A percentile compares a stretch with the other conserved stretches of the same genome.
phyloP scores from a whole-genome alignment of 2,329 filamentous ascomycete species.

The Colletotrichum tofieldiae region DNA sequence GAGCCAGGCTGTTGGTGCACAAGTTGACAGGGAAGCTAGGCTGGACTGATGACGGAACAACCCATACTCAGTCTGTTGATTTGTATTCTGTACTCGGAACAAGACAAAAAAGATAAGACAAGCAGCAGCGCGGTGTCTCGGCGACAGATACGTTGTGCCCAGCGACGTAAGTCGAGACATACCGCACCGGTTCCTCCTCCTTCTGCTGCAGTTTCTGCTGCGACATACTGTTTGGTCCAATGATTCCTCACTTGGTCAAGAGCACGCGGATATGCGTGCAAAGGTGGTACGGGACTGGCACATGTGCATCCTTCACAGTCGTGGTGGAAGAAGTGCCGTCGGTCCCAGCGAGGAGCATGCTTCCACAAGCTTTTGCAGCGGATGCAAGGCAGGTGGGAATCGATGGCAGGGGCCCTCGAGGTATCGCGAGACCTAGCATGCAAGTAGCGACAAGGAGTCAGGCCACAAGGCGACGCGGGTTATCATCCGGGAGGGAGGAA shows the following conservation, averaged over 20 bases:
- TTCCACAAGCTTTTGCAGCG: slow-evolving; percentile 24
- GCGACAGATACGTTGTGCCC: slow-evolving; percentile 19
- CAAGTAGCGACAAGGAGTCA: slow-evolving; percentile 33
- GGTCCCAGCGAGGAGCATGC: slow-evolving; percentile 16
- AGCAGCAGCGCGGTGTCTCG: slow-evolving; percentile 18
- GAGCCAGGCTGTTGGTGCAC: slow-evolving; percentile 5
- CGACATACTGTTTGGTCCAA: background rate
- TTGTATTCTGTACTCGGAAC: background rate
- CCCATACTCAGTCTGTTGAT: background rate
- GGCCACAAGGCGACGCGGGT: slow-evolving; percentile 19
- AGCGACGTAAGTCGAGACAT: slow-evolving; percentile 7
- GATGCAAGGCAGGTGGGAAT: slow-evolving; percentile 19
- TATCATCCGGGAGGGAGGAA: slow-evolving; percentile 18
- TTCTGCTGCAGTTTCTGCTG: background rate
- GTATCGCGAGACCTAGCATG: slow-evolving; percentile 15
- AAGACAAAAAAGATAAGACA: slow-evolving; percentile 21
- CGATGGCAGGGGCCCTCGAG: slow-evolving; percentile 30
- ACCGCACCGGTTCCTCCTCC: background rate
- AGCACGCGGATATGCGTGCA: slow-evolving; percentile 34
- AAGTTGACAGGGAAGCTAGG: background rate
- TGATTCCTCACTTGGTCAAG: background rate
- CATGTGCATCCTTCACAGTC: slow-evolving; percentile 17
- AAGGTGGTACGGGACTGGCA: slow-evolving; percentile 22
- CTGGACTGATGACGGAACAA: background rate
- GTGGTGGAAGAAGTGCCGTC: slow-evolving; percentile 32